Evolutionary conservation across 1,139 yeast species (phyloP).

Genomic region (Wickerhamomyces sp.): DNA sequence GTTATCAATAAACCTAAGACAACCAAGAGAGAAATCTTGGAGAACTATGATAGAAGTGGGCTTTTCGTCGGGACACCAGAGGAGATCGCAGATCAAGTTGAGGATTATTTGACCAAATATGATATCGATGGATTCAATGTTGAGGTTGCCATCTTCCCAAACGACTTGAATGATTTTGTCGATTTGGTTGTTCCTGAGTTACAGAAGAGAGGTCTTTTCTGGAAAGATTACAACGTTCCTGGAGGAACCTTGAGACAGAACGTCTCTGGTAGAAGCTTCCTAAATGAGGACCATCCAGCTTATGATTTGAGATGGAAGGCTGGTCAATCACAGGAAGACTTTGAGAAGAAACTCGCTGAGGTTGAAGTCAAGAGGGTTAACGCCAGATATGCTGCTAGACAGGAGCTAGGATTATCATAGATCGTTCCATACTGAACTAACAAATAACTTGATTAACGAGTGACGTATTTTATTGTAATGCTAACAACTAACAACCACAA

Average conservation of each 20-base stretch:
- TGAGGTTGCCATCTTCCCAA: constrained; percentile 29
- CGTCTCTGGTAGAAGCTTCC: constrained; percentile 2
- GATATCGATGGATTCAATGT: constrained; percentile 33
- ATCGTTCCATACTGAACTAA: no score
- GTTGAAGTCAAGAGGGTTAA: neutral
- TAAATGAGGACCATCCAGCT: constrained; percentile 30
- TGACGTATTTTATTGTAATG: neutral
- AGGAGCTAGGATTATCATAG: neutral
- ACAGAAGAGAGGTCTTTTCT: constrained; percentile 26
- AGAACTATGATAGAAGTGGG: constrained; percentile 1
- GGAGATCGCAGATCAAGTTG: constrained; percentile 28
- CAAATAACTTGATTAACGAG: neutral
- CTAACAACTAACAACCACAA: no score
- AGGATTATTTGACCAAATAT: constrained; percentile 29
- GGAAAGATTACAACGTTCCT: constrained; percentile 26
- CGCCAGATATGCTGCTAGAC: neutral
- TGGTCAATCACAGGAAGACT: constrained; percentile 31
- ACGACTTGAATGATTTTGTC: constrained; percentile 29
- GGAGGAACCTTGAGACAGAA: constrained; percentile 13
- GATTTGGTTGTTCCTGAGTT: constrained; percentile 29
- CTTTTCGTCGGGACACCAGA: constrained; percentile 26
- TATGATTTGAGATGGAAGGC: constrained; percentile 33
- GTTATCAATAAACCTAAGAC: constrained; percentile 4
- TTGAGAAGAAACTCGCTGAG: constrained; percentile 21
- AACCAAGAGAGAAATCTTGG: constrained; percentile 3